Conservation (phyloP, 163 green algal genomes). For the Coccomyxa subellipsoidea region DNA sequence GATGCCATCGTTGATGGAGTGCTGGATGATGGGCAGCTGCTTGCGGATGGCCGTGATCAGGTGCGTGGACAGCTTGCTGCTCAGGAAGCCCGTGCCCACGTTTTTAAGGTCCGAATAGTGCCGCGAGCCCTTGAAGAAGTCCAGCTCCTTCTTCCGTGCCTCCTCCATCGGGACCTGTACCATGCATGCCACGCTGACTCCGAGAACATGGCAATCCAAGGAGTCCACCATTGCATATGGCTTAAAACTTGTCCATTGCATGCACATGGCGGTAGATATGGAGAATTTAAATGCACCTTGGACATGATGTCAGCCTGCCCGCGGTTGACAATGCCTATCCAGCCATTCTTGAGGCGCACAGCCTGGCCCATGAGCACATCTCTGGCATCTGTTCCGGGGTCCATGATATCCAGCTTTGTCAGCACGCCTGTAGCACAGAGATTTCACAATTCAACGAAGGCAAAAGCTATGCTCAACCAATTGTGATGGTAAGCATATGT, state of each 20-base stretch:
- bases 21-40: conserved; percentile 83
- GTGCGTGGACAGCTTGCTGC: conserved; percentile 75
- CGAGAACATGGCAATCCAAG: no score
- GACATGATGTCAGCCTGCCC: conserved; percentile 89
- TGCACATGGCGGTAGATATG: no score
- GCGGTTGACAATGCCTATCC: conserved; percentile 93
- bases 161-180: conserved; percentile 75
- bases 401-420: conserved; percentile 98
- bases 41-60: conserved; percentile 82
- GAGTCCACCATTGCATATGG: no score
- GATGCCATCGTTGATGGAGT: conserved; percentile 71
- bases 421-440: conserved; percentile 71
- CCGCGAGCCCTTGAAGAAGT: conserved; percentile 75
- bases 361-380: conserved; percentile 74
- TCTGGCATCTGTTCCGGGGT: conserved; percentile 83
- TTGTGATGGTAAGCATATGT: no score
- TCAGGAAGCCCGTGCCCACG: conserved; percentile 75
- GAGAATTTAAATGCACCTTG: no score
- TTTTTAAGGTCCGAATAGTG: conserved; percentile 61
- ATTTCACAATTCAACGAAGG: no score
- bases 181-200: no score
- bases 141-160: conserved; percentile 68
- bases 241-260: no score
- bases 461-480: no score
- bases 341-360: conserved; percentile 82